phyloP scores from a whole-genome alignment of 495 filamentous ascomycete species.

The Tuber melanosporum region DNA sequence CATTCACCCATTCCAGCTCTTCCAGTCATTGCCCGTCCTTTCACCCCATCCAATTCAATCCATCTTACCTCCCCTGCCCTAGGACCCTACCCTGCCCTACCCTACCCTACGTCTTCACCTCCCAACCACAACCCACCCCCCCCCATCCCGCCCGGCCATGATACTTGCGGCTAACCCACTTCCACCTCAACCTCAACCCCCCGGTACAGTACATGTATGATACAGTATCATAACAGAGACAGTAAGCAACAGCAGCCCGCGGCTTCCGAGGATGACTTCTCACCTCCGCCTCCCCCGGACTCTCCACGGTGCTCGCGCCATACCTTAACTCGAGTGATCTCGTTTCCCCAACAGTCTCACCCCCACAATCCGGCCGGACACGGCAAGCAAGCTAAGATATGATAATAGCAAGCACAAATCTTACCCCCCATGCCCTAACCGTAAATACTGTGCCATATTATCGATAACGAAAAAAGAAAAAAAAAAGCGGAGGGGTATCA shows the following conservation, averaged over 20 bases:
- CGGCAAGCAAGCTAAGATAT: not conserved
- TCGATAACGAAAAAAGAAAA: not conserved
- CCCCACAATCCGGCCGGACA: not conserved
- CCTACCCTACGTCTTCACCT: not conserved
- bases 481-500: not conserved
- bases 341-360: conserved; percentile 1
- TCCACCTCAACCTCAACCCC: no score
- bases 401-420: not conserved
- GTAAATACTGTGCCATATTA: not conserved
- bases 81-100: not conserved
- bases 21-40: not conserved
- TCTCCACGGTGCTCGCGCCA: not conserved
- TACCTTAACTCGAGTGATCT: not conserved
- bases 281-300: not conserved
- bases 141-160: not conserved
- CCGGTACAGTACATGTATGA: no score
- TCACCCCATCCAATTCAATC: not conserved
- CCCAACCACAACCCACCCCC: not conserved
- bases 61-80: not conserved
- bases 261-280: not conserved
- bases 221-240: no score
- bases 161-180: no score
- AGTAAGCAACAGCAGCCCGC: not conserved
- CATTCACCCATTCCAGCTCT: not conserved
- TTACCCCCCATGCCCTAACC: not conserved